Evolutionary conservation across 1,284 basidiomycete species (phyloP).

Genomic region (Bjerkandera adusta): DNA sequence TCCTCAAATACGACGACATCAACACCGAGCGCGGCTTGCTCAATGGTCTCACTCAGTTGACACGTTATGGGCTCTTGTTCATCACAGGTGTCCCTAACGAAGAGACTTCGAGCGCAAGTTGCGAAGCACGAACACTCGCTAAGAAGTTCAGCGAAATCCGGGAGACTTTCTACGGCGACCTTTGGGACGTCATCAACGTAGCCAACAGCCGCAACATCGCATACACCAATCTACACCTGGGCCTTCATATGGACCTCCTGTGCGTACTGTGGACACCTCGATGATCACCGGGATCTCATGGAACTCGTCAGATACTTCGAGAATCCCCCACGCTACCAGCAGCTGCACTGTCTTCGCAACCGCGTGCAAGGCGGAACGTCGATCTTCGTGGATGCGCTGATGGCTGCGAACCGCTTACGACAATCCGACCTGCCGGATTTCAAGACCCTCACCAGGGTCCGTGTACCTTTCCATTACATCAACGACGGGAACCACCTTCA

Average conservation of each 20-base stretch:
- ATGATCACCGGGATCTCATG: background rate
- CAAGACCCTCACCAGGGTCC: constrained; percentile 55
- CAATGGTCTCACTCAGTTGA: constrained; percentile 53
- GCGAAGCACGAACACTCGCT: constrained; percentile 68
- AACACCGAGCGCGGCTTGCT: constrained; percentile 42
- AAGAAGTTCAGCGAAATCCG: constrained; percentile 74
- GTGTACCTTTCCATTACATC: constrained; percentile 87
- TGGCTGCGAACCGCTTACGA: constrained; percentile 64
- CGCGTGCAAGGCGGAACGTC: constrained; percentile 84
- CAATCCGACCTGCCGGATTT: constrained; percentile 52
- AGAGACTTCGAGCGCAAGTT: constrained; percentile 51
- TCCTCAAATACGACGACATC: constrained; percentile 49
- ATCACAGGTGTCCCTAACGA: constrained; percentile 57
- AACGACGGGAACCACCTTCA: constrained; percentile 90
- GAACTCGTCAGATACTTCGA: constrained; percentile 73
- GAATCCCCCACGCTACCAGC: constrained; percentile 87
- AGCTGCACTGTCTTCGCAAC: constrained; percentile 87
- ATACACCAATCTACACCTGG: constrained; percentile 90
- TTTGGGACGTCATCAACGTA: constrained; percentile 89
- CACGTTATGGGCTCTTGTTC: constrained; percentile 55
- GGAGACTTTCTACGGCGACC: constrained; percentile 87
- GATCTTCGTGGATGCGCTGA: constrained; percentile 84
- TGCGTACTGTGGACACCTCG: constrained; percentile 38
- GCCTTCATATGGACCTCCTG: constrained; percentile 91
- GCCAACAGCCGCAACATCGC: constrained; percentile 86